Base-by-base conservation (phyloP, 2,329 filamentous ascomycete species). In the Aspergillus tubingensis region DNA sequence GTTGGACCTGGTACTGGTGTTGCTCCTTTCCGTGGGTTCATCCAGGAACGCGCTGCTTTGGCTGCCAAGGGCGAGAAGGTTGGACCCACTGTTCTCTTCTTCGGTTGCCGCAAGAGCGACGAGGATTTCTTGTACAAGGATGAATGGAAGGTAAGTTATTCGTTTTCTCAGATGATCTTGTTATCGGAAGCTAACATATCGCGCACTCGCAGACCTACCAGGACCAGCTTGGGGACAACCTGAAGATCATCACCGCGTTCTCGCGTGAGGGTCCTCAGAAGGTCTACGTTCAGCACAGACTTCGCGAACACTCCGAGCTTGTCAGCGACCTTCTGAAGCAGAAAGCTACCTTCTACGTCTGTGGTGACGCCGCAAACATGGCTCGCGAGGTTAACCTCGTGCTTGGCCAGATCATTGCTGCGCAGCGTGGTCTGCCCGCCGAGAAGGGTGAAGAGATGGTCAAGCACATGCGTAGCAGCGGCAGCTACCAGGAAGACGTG, bases 361-460 rank as follows among this genome's bases (percentile, higher is more conserved):
- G 96, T 72, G 95, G 95, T 80, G 95, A 99, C 74, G 96, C 96
- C 0, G 91, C 95, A 59, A 93, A 96, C 81, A 97, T 97, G 93
- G 93, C 93, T 50, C 88, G 93, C 60, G 93, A 96, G 76, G 92
- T 97, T 72, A 97, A 96, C 76, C 83, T 88, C 23, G 87, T 92
- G n/a, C 83, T 99, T 47, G 89, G 85, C 25, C 88, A 96, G 74
- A 96, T 98, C 72, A 88, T 99, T 68, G 84, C 92, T 25, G 87
- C 93, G 74, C 86, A 96, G 76, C 86, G 95, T 57, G 90, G 90
- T 54, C 84, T 98, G 60, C 83, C 91, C 1, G 89, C 94, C 71
- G 83, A 89, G 65, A 96, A 96, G 84, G 95, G 87, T 13, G 95
- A 99, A 79, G 94, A 98, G 74, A 88, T 97, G 71, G 92, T 99